phyloP scores from a whole-genome alignment of 768 basidiomycete genomes.

The Mycena belliarum region DNA sequence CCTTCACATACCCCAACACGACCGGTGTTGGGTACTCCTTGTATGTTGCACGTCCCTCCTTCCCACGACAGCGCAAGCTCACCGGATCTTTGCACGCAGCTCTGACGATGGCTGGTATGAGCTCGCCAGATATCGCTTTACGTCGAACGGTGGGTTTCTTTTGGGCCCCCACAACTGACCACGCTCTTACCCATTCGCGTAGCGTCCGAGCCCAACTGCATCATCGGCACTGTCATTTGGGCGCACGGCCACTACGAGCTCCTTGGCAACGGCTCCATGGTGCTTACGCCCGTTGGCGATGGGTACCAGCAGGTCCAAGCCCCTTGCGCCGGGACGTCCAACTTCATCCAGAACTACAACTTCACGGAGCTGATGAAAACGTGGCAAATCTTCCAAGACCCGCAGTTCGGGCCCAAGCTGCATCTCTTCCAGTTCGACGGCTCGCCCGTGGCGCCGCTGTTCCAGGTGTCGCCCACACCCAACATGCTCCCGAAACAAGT shows the following conservation, averaged over 20 bases:
- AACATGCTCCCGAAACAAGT: conserved; percentile 81
- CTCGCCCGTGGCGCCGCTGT: conserved; percentile 69
- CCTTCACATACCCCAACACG: conserved; percentile 82
- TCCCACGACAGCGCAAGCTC: no score
- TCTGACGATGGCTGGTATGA: conserved; percentile 80
- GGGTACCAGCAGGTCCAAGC: conserved; percentile 96
- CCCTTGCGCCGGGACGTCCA: conserved; percentile 85
- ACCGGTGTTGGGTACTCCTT: conserved; percentile 91
- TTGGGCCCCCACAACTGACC: not conserved
- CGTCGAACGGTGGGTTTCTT: conserved; percentile 71
- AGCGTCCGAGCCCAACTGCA: conserved; percentile 87
- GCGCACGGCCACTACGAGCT: conserved; percentile 79
- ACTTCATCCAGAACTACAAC: conserved; percentile 86
- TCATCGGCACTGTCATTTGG: conserved; percentile 87
- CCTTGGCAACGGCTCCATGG: conserved; percentile 77
- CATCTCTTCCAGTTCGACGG: conserved; percentile 83
- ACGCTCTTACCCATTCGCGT: not conserved
- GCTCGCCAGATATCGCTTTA: conserved; percentile 87
- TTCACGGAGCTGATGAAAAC: conserved; percentile 59
- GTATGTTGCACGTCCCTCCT: conserved; percentile 47
- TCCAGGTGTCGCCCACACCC: conserved; percentile 66
- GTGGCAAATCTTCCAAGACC: conserved; percentile 79
- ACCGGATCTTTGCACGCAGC: conserved; percentile 38
- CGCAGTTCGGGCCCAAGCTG: conserved; percentile 61
- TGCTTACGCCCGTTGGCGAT: conserved; percentile 74